Conservation (phyloP, 78 protist species). For the Isochrysis galbana region DNA sequence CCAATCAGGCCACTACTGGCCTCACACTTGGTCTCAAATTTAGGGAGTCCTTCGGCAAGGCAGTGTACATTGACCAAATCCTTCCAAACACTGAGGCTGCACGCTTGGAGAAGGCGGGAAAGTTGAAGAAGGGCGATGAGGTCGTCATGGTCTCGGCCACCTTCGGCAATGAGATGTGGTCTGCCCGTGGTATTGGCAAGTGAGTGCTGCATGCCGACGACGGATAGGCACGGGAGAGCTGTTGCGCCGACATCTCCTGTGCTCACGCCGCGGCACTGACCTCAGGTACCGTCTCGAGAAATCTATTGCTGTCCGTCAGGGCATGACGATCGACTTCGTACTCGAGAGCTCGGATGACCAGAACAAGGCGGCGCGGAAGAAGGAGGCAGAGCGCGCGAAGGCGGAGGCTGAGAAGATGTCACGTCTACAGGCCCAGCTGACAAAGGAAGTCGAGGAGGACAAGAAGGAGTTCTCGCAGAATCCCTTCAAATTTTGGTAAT, state of each 20-base stretch:
- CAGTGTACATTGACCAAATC: not conserved
- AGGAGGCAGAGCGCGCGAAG: not conserved
- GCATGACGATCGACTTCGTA: not conserved
- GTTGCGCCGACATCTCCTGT: too few relatives aligned
- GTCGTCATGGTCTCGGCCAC: not conserved
- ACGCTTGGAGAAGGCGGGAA: not conserved
- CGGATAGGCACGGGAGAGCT: too few relatives aligned
- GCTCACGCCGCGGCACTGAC: too few relatives aligned
- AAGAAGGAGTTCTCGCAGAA: not conserved
- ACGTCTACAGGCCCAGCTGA: not conserved
- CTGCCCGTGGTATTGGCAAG: not conserved
- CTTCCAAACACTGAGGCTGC: not conserved
- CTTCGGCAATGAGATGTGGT: constrained; percentile 11
- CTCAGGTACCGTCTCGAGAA: constrained; percentile 14
- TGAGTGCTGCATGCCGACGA: too few relatives aligned
- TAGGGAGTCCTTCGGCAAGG: not conserved
- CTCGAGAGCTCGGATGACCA: not conserved
- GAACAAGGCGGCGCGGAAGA: not conserved
- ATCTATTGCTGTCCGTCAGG: not conserved
- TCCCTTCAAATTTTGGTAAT: not conserved
- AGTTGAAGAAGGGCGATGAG: not conserved
- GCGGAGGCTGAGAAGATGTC: not conserved
- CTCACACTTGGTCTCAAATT: not conserved
- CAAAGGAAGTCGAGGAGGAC: not conserved
- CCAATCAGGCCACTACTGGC: not conserved